Evolutionary conservation across 495 filamentous ascomycete genomes (phyloP), one percentile per base, ranked within the genome.

Genomic region (Chaetomium cochliodes): DNA sequence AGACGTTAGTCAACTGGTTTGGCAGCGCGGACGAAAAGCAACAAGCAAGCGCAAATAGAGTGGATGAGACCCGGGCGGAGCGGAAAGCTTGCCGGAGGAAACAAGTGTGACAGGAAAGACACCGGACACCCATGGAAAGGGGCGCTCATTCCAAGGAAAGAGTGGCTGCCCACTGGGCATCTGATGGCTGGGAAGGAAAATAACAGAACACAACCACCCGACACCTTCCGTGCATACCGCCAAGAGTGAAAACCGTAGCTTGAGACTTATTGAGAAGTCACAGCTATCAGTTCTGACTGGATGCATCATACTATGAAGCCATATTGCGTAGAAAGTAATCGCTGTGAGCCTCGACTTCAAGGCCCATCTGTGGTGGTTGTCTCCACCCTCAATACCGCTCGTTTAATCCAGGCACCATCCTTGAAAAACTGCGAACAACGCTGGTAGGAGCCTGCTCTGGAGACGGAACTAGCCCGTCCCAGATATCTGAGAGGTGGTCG

Each of bases 1-100:
- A 57, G 70, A 44, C 66, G 75, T 67, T 67, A 72, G 64, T 55
- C 13, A 42, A 4, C 15, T 53, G 1, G 11, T 16, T 25, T 4
- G 25, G 39, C 13, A 58, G 9, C 42, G 20, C 8, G 47, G 52
- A 28, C 12, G 22, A 50, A 16, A 47, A 30, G 26, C 20, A 42
- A 11, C 7, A 30, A 18, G 52, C 16, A 22, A 37, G 52, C 1
- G 51, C 25, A 12, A 30, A 54, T 9, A 8, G 23, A 9, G n/a
- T 15, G 9, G 22, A 44, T 33, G 41, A 58, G 20, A 7, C 20
- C 1, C 2, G 3, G 37, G 16, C 3, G 30, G 37, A 33, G 9
- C 33, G 4, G n/a, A 9, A 39, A 39, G 23, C 3, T 15, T 11
- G 13, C 18, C 1, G 28, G 39, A 47, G 15, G 16, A 18, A 49